Conservation (phyloP, 805 yeast species). For the Candida ficus region DNA sequence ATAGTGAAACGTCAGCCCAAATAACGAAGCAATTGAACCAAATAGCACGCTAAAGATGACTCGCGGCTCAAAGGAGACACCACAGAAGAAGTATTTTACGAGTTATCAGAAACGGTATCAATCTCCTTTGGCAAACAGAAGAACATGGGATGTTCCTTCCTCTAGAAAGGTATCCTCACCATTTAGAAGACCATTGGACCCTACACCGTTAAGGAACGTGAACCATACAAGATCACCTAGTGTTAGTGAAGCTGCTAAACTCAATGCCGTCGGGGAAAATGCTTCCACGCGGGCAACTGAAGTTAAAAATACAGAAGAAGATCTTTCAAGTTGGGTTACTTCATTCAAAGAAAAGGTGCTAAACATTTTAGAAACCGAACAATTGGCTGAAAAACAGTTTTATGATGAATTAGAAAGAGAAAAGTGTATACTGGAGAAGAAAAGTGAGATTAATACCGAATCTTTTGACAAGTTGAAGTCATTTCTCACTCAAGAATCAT, state of each 20-base stretch:
- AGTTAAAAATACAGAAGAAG: slow-evolving; percentile 11
- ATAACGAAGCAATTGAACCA: too few species aligned
- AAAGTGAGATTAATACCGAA: slow-evolving; percentile 18
- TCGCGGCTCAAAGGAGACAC: slow-evolving; percentile 1
- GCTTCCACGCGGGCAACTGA: neutral
- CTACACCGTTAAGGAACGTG: neutral
- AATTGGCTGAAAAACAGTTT: slow-evolving; percentile 32
- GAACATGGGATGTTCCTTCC: slow-evolving; percentile 21
- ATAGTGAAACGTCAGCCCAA: too few species aligned
- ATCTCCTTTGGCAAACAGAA: slow-evolving; percentile 17
- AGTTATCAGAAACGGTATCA: slow-evolving; percentile 8
- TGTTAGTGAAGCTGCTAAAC: neutral
- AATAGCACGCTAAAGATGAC: slow-evolving; percentile 3
- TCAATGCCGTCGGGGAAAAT: neutral
- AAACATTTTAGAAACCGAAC: slow-evolving; percentile 26
- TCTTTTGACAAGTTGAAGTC: slow-evolving; percentile 21
- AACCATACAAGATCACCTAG: neutral
- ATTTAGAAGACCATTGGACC: slow-evolving; percentile 16
- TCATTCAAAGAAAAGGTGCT: slow-evolving; percentile 30
- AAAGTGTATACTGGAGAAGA: slow-evolving; percentile 17
- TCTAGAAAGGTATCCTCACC: slow-evolving; percentile 18
- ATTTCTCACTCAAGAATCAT: slow-evolving; percentile 10
- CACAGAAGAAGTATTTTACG: slow-evolving; percentile 6
- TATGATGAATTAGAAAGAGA: slow-evolving; percentile 32
- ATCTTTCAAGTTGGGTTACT: slow-evolving; percentile 30